Base-by-base conservation (phyloP, 352 stramenopile genomes). In the Globisporangium parvum region DNA sequence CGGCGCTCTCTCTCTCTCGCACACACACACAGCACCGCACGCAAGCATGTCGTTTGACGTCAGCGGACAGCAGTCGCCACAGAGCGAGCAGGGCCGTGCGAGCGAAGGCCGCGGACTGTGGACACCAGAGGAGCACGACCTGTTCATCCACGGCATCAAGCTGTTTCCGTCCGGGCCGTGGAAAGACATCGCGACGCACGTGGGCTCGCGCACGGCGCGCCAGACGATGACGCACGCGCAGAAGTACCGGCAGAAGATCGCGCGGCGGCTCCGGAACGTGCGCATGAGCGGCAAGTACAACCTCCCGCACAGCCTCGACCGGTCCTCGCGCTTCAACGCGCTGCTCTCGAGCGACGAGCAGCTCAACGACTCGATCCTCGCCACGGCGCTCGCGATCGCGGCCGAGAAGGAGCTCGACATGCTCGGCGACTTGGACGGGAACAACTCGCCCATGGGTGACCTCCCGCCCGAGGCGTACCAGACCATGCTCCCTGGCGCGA, bases 191-290 rank as follows among this genome's bases (percentile, higher is more conserved):
- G 79, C 81, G 5, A 63, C 63, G 45, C 77, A 88, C 63, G 80
- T 92, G 15, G 75, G 77, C 41, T 80, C 77, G 50, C 75, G 79
- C 53, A 90, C 79, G 57, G 79, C 79, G 41, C 76, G 79, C 12
- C 81, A 92, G 64, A 88, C 77, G 48, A 88, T 88, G 80, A 90
- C 77, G 12, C 82, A 92, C 65, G 82, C 82, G 59, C 79, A 93
- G 41, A 93, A 93, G 63, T 92, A 92, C 65, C 80, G 80, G 8
- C 78, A 92, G 65, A 92, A 92, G 67, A 86, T 92, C 65, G 75
- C 73, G 51, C 72, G 80, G 48, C 69, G 77, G 51, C 67, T 88
- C 59, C 79, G 79, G 47, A 88, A 88, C 41, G 76, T 82, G 56
- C 74, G 79, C 44, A 77, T 85, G 71, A 87, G 71, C 51, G 77